Evolutionary conservation across 2,329 filamentous ascomycete species (phyloP), one percentile per base, ranked within the genome.

Genomic region (Phyllosticta capitalensis): DNA sequence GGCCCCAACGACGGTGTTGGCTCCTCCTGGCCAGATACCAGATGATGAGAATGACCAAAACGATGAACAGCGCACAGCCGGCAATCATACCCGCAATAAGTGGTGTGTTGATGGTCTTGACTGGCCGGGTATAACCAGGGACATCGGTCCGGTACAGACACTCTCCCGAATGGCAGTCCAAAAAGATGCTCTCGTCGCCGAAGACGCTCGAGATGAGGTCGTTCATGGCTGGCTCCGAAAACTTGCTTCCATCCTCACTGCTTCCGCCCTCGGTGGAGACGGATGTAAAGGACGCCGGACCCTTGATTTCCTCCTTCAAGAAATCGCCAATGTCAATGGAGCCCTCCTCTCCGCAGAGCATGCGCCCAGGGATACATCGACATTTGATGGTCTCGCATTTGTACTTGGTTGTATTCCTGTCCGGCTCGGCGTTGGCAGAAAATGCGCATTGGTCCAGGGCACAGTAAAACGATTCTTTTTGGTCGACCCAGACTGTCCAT

Each of bases 61-160:
- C 90, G 12, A 99, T 80, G 68, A 96, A 96, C 0, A 99, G 79
- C 0, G 88, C 88, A 67, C 85, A 89, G 6, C 84, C 87, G 22
- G 91, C 92, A 67, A 99, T 97, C 53, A 96, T 89, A 14, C 89
- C 88, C 10, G 95, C 92, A 65, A 99, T 99, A 54, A 99, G 80
- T 2, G 92, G 94, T 0, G 92, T 97, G 72, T 99, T 99, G 75
- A 99, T 97, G 70, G 87, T 87, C 76, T 96, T 96, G 62, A 96
- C 82, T 0, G 92, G 91, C 20, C 88, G 83, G 65, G 88, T 81
- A 69, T 95, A 99, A 19, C 95, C 94, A 17, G 94, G 94, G 6
- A 97, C 86, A 67, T 97, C 89, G 5, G 92, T 96, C 70, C 88
- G 84, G 73, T 96, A 92, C 33, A 99, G 78, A 77, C 94, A 99